Conservation (phyloP, 2,329 filamentous ascomycete genomes). For the Cladophialophora psammophila region DNA sequence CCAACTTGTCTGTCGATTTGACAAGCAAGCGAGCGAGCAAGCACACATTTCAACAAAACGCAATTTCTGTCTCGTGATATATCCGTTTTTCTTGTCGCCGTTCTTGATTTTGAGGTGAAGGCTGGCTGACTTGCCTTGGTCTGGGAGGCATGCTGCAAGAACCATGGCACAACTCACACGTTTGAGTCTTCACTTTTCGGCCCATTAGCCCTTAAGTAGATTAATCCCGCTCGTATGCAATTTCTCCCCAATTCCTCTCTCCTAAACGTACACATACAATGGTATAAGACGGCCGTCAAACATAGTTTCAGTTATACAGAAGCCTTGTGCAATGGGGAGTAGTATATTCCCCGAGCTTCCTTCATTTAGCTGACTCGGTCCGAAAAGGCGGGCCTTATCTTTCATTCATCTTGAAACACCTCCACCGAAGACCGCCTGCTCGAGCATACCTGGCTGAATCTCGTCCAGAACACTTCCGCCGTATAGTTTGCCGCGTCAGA, state of each 20-base stretch:
- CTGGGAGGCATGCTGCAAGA: neutral
- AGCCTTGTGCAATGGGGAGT: neutral
- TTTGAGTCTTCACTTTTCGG: neutral
- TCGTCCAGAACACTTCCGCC: conserved; percentile 28
- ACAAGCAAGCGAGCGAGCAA: neutral
- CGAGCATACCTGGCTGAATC: conserved; percentile 16
- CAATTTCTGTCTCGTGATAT: neutral
- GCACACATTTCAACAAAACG: neutral
- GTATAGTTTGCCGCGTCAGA: conserved; percentile 31
- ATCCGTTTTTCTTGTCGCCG: neutral
- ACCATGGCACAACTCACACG: neutral
- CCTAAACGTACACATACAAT: neutral
- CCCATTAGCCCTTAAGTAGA: neutral
- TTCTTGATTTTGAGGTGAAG: neutral
- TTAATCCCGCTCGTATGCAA: neutral
- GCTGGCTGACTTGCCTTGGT: neutral
- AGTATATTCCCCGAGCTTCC: neutral
- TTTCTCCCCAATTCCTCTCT: neutral
- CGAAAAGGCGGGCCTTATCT: neutral
- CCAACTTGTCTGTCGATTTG: neutral
- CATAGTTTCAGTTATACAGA: neutral
- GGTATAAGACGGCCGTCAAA: neutral
- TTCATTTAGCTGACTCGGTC: neutral
- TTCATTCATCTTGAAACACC: neutral
- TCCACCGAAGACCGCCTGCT: conserved; percentile 1